phyloP scores from a whole-genome alignment of 257 asterid genomes.

The Gentiana dahurica region DNA sequence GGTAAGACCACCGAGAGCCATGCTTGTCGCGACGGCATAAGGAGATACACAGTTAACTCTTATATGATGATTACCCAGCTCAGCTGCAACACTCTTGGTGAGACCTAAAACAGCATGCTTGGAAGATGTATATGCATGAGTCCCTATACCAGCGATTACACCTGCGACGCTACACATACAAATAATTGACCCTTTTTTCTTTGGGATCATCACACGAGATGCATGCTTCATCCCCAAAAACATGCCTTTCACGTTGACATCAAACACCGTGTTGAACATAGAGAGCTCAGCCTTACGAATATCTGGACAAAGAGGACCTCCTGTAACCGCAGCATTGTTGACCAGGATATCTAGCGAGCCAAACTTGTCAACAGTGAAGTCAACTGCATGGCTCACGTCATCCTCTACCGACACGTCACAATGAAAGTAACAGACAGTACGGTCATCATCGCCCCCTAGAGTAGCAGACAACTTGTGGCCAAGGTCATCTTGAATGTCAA shows the following conservation, averaged over 20 bases:
- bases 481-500: slow-evolving; percentile 59
- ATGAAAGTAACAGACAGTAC: slow-evolving; percentile 27
- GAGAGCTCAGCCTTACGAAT: slow-evolving; percentile 62
- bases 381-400: slow-evolving; percentile 60
- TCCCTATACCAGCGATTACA: slow-evolving; percentile 37
- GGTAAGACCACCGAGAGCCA: slow-evolving; percentile 50
- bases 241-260: slow-evolving; percentile 61
- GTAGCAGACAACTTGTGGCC: slow-evolving; percentile 36
- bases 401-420: slow-evolving; percentile 72
- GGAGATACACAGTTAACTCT: slow-evolving; percentile 91
- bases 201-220: slow-evolving; percentile 79
- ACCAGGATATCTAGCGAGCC: slow-evolving; percentile 80
- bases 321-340: slow-evolving; percentile 77
- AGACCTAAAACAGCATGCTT: slow-evolving; percentile 88
- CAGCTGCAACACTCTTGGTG: slow-evolving; percentile 76
- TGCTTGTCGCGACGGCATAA: slow-evolving; percentile 56
- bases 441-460: slow-evolving; percentile 19
- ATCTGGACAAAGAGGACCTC: slow-evolving; percentile 54
- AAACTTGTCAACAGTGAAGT: slow-evolving; percentile 47
- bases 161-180: slow-evolving; percentile 60
- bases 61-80: slow-evolving; percentile 68
- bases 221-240: slow-evolving; percentile 95
- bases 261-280: slow-evolving; percentile 50
- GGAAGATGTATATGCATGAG: slow-evolving; percentile 75
- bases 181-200: slow-evolving; percentile 63